Percentiles rank a stretch among this genome's conserved stretches.
phyloP scores from a whole-genome alignment of 108 stramenopile species.

The Skeletonema tropicum region DNA sequence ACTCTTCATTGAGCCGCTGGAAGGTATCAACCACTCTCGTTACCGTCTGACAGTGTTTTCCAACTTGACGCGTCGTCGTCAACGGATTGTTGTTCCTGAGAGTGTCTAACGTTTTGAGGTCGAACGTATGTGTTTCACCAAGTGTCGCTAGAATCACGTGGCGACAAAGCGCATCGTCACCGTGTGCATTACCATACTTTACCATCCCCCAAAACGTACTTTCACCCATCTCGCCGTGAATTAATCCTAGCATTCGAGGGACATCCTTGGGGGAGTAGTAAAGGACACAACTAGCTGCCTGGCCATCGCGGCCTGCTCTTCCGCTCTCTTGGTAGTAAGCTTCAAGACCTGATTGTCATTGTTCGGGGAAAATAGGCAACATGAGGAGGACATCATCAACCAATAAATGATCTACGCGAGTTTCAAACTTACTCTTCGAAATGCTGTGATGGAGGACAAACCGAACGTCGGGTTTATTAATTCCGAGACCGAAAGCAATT shows the following conservation, averaged over 20 bases:
- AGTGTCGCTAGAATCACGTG: slow-evolving; percentile 65
- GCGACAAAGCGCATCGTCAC: slow-evolving; percentile 72
- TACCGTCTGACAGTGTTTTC: slow-evolving; percentile 61
- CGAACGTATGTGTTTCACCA: slow-evolving; percentile 59
- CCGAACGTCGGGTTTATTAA: slow-evolving; percentile 92
- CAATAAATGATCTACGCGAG: not conserved
- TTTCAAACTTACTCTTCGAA: slow-evolving; percentile 65
- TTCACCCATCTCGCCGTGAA: slow-evolving; percentile 64
- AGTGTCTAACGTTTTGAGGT: slow-evolving; percentile 16
- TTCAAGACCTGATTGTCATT: slow-evolving; percentile 55
- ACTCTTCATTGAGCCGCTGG: slow-evolving; percentile 41
- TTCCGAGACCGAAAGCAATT: slow-evolving; percentile 97
- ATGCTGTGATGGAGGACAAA: slow-evolving; percentile 87
- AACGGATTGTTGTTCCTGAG: slow-evolving; percentile 35
- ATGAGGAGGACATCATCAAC: not conserved
- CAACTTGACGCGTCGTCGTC: slow-evolving; percentile 58
- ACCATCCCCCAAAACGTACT: slow-evolving; percentile 70
- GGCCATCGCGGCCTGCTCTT: slow-evolving; percentile 93
- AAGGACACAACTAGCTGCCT: slow-evolving; percentile 85
- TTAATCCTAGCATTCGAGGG: slow-evolving; percentile 67
- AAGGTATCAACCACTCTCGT: slow-evolving; percentile 51
- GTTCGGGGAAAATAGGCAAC: not conserved
- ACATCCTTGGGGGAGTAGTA: slow-evolving; percentile 84
- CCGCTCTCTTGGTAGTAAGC: slow-evolving; percentile 97
- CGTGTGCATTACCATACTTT: slow-evolving; percentile 72